A percentile compares a stretch with the other conserved stretches of the same genome.
Evolutionary conservation across 2,329 filamentous ascomycete genomes (phyloP).

Genomic region (Botrytis byssoidea): DNA sequence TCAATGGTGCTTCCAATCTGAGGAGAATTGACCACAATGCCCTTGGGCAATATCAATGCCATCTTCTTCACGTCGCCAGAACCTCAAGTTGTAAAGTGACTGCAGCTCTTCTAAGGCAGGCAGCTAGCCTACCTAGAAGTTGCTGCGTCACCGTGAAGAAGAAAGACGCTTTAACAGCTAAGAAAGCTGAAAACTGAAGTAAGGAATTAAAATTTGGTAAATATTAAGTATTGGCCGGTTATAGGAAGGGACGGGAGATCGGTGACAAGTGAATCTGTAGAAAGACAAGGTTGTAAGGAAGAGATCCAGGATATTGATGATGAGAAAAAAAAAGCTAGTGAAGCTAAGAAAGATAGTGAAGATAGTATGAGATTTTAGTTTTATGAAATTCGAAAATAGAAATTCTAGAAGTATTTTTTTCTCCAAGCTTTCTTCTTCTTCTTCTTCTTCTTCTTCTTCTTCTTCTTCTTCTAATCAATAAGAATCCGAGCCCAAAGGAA

Average conservation of each 20-base stretch:
- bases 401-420: background rate
- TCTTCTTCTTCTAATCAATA: too few relatives aligned
- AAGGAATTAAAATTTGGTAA: constrained; percentile 1
- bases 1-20: constrained; percentile 56
- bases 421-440: background rate
- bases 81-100: constrained; percentile 25
- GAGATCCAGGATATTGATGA: constrained; percentile 9
- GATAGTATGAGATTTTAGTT: constrained; percentile 4
- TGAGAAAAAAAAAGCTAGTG: background rate
- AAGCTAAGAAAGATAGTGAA: background rate
- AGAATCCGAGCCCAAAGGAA: background rate
- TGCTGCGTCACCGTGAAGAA: constrained; percentile 31
- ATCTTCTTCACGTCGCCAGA: constrained; percentile 30
- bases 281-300: constrained; percentile 1
- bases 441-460: too few relatives aligned
- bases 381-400: constrained; percentile 9
- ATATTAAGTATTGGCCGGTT: constrained; percentile 2
- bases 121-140: constrained; percentile 38
- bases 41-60: constrained; percentile 53
- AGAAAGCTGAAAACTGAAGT: constrained; percentile 12
- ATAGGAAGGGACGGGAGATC: constrained; percentile 5
- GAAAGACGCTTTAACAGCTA: constrained; percentile 10
- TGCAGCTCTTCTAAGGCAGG: constrained; percentile 36
- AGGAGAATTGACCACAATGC: constrained; percentile 54
- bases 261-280: background rate